Evolutionary conservation across 1,139 yeast genomes (phyloP), one percentile per base, ranked within the genome.

Genomic region (Candida glucosophila): DNA sequence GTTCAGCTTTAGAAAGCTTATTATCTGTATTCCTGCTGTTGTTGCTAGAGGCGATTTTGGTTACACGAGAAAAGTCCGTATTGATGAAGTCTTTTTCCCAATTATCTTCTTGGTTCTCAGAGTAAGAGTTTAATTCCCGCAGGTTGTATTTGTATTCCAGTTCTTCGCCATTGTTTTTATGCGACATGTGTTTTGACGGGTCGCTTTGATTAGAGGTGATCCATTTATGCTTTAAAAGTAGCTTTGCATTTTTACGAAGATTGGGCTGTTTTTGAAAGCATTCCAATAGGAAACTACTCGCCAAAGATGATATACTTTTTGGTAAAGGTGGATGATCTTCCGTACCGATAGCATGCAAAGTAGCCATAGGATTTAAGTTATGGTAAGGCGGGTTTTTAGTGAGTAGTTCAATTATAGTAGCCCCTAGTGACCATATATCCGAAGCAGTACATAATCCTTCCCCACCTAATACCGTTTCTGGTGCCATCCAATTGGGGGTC

Each of bases 351-450:
- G 96, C 95, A 56, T 83, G 95, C 36, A 90, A 64, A 0, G 95
- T 88, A 1, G 93, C 83, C 76, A 86, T 80, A 14, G 86, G 83
- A 31, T 78, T 77, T 30, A 80, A 56, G 26, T 83, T 78, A 36
- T 80, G 79, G 41, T 83, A 85, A 0, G 97, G 96, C 0, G 98
- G 97, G 28, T 75, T 67, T 0, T 85, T 94, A 0, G 95, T 80
- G 29, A 85, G 59, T 25, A 90, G 57, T 48, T 90, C 99, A 6
- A 88, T 74, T 4, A 88, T 72, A 0, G 97, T 90, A 11, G 96
- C 94, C 2, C 97, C 99, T 19, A 90, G 55, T n/a, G 95, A 82
- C 97, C 93, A 81, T 14, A 80, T 71, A 49, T 81, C 93, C 4
- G 95, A 82, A 1, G 93, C 82, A 0, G 93, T 75, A 20, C 93